These are phyloP conservation scores for Solanum pimpinellifolium DNA, from an alignment of 257 asterid species.

Conservation along the genomic window DNA sequence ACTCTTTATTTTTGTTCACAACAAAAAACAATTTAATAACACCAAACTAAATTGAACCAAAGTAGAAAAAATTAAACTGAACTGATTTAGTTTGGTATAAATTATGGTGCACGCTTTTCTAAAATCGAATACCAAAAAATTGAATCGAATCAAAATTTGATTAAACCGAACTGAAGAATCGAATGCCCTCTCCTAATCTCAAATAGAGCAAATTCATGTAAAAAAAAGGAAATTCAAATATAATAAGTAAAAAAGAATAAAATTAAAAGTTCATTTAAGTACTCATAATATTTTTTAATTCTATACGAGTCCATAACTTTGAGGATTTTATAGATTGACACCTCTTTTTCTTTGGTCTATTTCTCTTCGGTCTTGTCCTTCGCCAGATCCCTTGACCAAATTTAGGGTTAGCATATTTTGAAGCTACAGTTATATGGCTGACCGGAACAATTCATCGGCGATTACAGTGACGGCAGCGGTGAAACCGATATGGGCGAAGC, in stretches of 20 bases:
- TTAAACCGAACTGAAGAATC: no score
- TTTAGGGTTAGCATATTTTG: conserved; percentile 22
- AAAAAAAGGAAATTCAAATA: no score
- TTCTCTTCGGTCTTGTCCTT: not conserved
- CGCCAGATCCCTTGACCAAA: not conserved
- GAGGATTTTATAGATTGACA: not conserved
- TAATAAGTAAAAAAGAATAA: not conserved
- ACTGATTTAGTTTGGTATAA: no score
- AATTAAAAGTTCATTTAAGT: not conserved
- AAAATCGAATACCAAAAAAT: no score
- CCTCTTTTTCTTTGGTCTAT: not conserved
- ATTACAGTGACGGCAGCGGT: conserved; percentile 13
- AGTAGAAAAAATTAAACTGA: no score
- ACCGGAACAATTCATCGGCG: conserved; percentile 31
- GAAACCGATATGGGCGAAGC: conserved; percentile 93
- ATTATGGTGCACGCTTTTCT: no score
- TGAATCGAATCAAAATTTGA: accelerated
- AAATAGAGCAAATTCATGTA: no score
- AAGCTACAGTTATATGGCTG: conserved; percentile 44
- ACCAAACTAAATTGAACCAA: accelerated
- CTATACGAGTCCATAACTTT: not conserved
- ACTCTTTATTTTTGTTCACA: no score
- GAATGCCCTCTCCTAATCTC: no score
- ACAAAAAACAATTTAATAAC: no score
- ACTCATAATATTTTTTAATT: not conserved